phyloP scores from a whole-genome alignment of 2,329 filamentous ascomycete species.

The Penicillium crustosum region DNA sequence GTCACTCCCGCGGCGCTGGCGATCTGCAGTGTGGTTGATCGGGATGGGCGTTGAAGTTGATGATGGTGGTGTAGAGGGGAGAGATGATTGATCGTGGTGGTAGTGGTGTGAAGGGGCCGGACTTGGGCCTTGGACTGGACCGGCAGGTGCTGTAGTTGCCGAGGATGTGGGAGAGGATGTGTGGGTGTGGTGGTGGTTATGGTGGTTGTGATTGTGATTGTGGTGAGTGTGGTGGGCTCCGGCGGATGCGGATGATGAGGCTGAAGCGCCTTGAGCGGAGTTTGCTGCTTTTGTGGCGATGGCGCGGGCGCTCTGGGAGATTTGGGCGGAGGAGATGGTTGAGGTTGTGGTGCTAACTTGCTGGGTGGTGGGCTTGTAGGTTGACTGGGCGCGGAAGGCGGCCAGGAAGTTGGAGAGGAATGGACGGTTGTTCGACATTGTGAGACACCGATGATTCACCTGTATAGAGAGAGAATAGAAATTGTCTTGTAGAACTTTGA shows the following conservation, averaged over 20 bases:
- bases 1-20: conserved; percentile 49
- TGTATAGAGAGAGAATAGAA: neutral
- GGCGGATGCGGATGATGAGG: conserved; percentile 7
- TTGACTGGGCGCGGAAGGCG: conserved; percentile 65
- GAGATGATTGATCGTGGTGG: conserved; percentile 36
- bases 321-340: conserved; percentile 42
- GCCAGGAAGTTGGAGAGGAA: conserved; percentile 68
- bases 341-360: conserved; percentile 31
- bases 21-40: conserved; percentile 36
- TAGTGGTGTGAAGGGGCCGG: conserved; percentile 38
- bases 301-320: conserved; percentile 45
- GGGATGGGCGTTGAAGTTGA: conserved; percentile 40
- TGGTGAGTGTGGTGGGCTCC: conserved; percentile 25
- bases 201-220: conserved; percentile 34
- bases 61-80: conserved; percentile 35
- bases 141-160: conserved; percentile 8
- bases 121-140: conserved; percentile 24
- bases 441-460: conserved; percentile 15
- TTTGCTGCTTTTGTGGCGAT: conserved; percentile 48
- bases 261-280: conserved; percentile 9
- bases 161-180: conserved; percentile 18
- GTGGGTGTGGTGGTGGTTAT: conserved; percentile 6
- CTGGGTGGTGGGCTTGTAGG: conserved; percentile 56
- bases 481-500: conserved; percentile 3
- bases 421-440: conserved; percentile 64